Percentiles rank a stretch among this genome's conserved stretches.
These are phyloP conservation scores for Parathielavia appendiculata DNA, from an alignment of 495 filamentous ascomycete genomes.

Conservation along the genomic window DNA sequence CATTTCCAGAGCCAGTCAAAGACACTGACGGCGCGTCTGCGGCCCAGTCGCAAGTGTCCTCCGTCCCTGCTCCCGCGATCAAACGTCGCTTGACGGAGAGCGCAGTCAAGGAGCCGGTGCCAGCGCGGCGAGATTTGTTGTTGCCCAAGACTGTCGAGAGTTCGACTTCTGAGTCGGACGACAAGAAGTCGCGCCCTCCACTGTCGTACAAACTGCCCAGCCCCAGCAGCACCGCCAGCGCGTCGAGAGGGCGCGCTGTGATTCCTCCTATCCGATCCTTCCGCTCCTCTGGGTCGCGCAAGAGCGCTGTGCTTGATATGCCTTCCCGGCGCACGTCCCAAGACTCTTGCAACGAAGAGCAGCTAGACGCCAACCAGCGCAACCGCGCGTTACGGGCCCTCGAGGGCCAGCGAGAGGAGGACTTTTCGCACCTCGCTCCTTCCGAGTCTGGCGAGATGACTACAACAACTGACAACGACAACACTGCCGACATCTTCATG, in stretches of 20 bases:
- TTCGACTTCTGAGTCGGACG: constrained; percentile 30
- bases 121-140: constrained; percentile 39
- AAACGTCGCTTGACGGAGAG: constrained; percentile 27
- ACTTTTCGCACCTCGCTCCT: constrained; percentile 37
- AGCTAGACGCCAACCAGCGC: constrained; percentile 39
- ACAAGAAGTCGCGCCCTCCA: constrained; percentile 41
- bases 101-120: constrained; percentile 31
- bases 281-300: constrained; percentile 47
- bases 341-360: constrained; percentile 36
- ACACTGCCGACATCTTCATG: constrained; percentile 51
- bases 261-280: constrained; percentile 48
- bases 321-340: constrained; percentile 32
- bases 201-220: constrained; percentile 38
- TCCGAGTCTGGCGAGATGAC: constrained; percentile 39
- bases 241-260: constrained; percentile 29
- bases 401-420: constrained; percentile 41
- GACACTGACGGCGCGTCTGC: constrained; percentile 24
- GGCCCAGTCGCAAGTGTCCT: constrained; percentile 18
- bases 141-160: constrained; percentile 32
- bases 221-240: constrained; percentile 9
- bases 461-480: constrained; percentile 41
- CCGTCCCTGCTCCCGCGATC: constrained; percentile 23
- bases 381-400: constrained; percentile 48
- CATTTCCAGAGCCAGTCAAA: constrained; percentile 34
- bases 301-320: constrained; percentile 48